phyloP scores from a whole-genome alignment of 805 yeast genomes.

The Priceomyces carsonii region DNA sequence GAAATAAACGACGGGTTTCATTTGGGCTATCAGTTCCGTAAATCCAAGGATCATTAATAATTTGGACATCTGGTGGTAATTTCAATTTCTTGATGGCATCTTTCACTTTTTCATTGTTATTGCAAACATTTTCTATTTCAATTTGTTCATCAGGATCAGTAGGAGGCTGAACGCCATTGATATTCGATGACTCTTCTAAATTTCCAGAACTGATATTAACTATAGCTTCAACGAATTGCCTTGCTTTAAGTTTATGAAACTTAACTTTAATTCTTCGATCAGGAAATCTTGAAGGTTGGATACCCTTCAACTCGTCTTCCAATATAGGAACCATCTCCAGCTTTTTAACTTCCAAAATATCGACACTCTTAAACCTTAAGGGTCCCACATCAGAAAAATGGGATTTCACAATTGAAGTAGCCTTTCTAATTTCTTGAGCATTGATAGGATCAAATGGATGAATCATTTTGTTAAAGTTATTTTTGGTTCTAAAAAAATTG shows the following conservation, averaged over 20 bases:
- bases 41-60: slow-evolving; percentile 81
- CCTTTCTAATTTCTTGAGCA: slow-evolving; percentile 57
- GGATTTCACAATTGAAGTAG: slow-evolving; percentile 63
- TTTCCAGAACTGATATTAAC: slow-evolving; percentile 65
- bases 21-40: slow-evolving; percentile 73
- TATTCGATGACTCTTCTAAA: slow-evolving; percentile 55
- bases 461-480: slow-evolving; percentile 10
- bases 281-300: slow-evolving; percentile 52
- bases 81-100: slow-evolving; percentile 69
- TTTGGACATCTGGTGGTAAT: slow-evolving; percentile 55
- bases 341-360: slow-evolving; percentile 66
- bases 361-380: slow-evolving; percentile 72
- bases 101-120: slow-evolving; percentile 54
- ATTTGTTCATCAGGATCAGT: slow-evolving; percentile 63
- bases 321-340: slow-evolving; percentile 50
- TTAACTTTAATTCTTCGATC: slow-evolving; percentile 70
- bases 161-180: slow-evolving; percentile 69
- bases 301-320: slow-evolving; percentile 58
- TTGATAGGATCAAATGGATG: slow-evolving; percentile 64
- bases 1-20: slow-evolving; percentile 63
- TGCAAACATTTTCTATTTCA: slow-evolving; percentile 52
- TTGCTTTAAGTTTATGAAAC: slow-evolving; percentile 60
- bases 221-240: slow-evolving; percentile 66
- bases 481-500: no score
- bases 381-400: slow-evolving; percentile 71